Percentiles rank a stretch among this genome's conserved stretches.
These are phyloP conservation scores for Cercospora zeae-maydis DNA, from an alignment of 2,329 filamentous ascomycete species.

Conservation along the genomic window DNA sequence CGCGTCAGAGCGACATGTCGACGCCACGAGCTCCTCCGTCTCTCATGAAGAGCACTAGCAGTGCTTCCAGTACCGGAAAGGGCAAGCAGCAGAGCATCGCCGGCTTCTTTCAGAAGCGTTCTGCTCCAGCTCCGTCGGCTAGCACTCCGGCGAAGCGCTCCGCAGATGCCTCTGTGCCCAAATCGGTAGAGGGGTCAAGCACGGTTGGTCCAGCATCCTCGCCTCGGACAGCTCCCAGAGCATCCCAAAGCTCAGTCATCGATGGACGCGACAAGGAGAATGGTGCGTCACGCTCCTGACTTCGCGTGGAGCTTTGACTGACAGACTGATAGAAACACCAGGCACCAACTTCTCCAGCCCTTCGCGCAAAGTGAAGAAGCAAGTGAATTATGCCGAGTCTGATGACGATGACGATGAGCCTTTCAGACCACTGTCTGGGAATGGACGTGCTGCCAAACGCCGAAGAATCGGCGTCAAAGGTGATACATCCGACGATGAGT, in stretches of 20 bases:
- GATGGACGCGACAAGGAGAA: constrained; percentile 52
- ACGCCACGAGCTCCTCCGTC: constrained; percentile 21
- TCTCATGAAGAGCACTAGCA: constrained; percentile 45
- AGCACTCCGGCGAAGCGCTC: constrained; percentile 36
- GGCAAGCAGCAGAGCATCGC: constrained; percentile 67
- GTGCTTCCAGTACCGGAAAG: constrained; percentile 39
- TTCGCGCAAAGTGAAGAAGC: constrained; percentile 67
- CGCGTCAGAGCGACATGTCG: constrained; percentile 10
- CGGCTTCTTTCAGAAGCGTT: constrained; percentile 68
- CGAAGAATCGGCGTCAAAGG: constrained; percentile 62
- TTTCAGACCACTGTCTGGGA: constrained; percentile 54
- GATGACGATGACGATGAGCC: constrained; percentile 72
- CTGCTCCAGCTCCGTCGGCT: constrained; percentile 46
- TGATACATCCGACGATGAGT: constrained; percentile 66
- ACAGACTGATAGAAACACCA: constrained; percentile 43
- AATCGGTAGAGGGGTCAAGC: constrained; percentile 16
- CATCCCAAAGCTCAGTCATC: constrained; percentile 48
- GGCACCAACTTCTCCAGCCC: constrained; percentile 63
- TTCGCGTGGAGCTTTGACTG: constrained; percentile 40
- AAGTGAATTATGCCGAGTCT: constrained; percentile 79
- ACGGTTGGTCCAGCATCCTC: constrained; percentile 19
- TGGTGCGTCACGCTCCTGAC: constrained; percentile 36
- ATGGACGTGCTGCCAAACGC: constrained; percentile 52
- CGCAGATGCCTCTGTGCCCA: constrained; percentile 23
- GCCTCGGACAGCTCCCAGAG: constrained; percentile 22